Evolutionary conservation across 1,284 basidiomycete species (phyloP), one percentile per base, ranked within the genome.

Genomic region (Rhizopogon parksii): DNA sequence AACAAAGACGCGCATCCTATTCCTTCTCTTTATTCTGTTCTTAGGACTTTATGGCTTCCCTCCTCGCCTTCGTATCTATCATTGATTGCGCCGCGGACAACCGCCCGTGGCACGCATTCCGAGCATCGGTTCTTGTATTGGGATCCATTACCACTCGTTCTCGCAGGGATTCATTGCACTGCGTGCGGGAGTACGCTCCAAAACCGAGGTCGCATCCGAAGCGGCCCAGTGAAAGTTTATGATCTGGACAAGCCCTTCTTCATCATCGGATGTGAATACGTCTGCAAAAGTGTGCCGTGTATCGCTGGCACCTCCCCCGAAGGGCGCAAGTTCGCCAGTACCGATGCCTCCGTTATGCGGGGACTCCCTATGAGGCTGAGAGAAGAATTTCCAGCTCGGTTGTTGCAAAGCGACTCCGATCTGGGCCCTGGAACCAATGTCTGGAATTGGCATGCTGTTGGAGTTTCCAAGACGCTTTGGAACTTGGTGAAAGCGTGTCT

Each of bases 1-100:
- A 64, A 66, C 50, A 57, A 61, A 53, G 65, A 65, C 40, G 56
- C 69, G n/a, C 76, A 77, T 47, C 64, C 76, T 12, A 81, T 83
- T 39, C 85, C 85, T 0, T 77, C 79, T 0, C 67, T 86, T 0
- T 88, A 88, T 61, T 83, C 80, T 3, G 76, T 84, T 53, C 70
- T 88, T 38, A 85, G 83, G 63, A 87, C 86, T 0, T 88, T 88
- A 57, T 88, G 86, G 85, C 71, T 88, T 9, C 85, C 85, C 0
- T 79, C 78, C 0, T 86, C 83, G 0, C 84, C 86, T 0, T 71
- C 80, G 0, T 88, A 86, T 61, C 85, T 88, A 58, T 78, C 81
- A 0, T 71, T 88, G 35, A 86, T 85, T 5, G 80, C 83, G n/a
- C 83, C 83, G 3, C 75, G 82, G 1, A 78, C 79, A 4, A 81